phyloP scores from a whole-genome alignment of 139 green algal genomes.

The Pycnococcus provasolii region DNA sequence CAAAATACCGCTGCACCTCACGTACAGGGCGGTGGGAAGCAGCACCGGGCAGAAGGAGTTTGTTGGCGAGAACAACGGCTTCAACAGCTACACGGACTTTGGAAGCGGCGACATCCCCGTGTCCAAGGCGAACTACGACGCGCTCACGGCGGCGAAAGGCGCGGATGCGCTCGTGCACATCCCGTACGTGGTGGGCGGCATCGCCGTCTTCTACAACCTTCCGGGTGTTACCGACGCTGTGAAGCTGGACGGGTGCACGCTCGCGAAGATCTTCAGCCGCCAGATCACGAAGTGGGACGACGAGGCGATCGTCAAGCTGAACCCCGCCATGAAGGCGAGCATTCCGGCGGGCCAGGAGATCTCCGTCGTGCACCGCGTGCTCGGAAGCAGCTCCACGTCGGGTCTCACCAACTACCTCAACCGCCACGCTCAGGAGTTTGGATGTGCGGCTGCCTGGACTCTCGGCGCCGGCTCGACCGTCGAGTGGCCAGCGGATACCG shows the following conservation, averaged over 20 bases:
- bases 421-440: not conserved
- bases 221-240: not conserved
- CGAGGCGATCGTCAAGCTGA: constrained; percentile 22
- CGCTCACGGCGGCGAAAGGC: not conserved
- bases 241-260: constrained; percentile 20
- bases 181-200: constrained; percentile 29
- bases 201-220: constrained; percentile 34
- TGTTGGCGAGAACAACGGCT: constrained; percentile 10
- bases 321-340: constrained; percentile 14
- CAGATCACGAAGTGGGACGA: constrained; percentile 34
- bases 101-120: constrained; percentile 29
- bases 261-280: constrained; percentile 24
- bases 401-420: constrained; percentile 23
- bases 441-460: not conserved
- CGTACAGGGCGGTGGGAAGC: constrained; percentile 30
- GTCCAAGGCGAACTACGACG: constrained; percentile 8
- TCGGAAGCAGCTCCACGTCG: constrained; percentile 23
- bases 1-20: constrained; percentile 10
- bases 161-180: constrained; percentile 19
- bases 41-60: constrained; percentile 25
- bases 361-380: constrained; percentile 19
- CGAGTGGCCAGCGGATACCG: not conserved
- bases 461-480: not conserved
- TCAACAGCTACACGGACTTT: constrained; percentile 23
- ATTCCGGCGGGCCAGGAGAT: constrained; percentile 22